phyloP scores from a whole-genome alignment of 2,329 filamentous ascomycete genomes.

The Cladosporium oxysporum region DNA sequence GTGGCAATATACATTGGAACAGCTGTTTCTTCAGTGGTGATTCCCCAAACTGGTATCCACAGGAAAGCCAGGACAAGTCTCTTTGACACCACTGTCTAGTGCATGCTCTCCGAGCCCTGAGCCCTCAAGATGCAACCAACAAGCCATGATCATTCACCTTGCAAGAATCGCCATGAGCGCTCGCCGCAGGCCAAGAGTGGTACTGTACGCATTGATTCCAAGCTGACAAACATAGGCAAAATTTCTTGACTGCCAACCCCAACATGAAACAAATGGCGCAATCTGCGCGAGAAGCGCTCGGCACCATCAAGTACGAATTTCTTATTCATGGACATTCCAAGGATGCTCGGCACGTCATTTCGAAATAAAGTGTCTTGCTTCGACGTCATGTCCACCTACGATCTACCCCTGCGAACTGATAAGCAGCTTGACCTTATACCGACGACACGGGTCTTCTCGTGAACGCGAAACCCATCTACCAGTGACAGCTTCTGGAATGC shows the following conservation, averaged over 20 bases:
- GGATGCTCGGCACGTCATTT: constrained; percentile 8
- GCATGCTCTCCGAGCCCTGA: background rate
- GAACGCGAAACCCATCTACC: background rate
- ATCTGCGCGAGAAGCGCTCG: background rate
- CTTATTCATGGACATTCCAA: constrained; percentile 1
- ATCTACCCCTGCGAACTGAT: background rate
- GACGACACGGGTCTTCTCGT: background rate
- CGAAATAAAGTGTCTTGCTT: background rate
- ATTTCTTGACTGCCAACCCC: background rate
- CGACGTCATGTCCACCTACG: background rate
- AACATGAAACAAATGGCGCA: background rate
- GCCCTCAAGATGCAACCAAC: background rate
- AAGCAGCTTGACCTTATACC: background rate
- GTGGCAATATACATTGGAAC: background rate
- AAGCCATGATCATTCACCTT: background rate
- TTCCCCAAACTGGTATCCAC: background rate
- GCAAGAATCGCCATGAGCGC: background rate
- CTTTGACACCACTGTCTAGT: background rate
- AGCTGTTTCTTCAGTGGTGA: background rate
- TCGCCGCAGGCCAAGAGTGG: background rate
- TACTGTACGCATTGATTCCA: too few species aligned
- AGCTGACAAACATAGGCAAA: background rate
- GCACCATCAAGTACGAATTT: background rate
- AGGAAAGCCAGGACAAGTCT: background rate
- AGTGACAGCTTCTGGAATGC: constrained; percentile 11